Base-by-base conservation (phyloP, 1,284 basidiomycete species). In the Afroboletus lepidellus region DNA sequence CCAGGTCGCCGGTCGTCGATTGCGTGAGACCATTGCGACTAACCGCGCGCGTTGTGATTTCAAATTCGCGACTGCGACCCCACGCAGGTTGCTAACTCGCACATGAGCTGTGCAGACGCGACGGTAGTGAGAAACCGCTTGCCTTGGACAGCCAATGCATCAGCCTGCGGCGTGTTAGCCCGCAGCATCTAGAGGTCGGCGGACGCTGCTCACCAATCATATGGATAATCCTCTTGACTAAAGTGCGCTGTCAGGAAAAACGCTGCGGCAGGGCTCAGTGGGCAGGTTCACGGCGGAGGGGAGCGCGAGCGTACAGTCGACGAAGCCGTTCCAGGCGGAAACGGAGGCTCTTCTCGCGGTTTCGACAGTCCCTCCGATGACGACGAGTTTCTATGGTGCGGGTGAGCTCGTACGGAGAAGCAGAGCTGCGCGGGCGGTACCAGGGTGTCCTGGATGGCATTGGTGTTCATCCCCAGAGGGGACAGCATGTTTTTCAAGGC, bases 201-300 rank as follows among this genome's bases (percentile, higher is more conserved):
- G 23, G 46, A 54, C 18, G 43, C 23, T 41, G 6, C 55, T 57
- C 65, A 88, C 87, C 87, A 90, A 64, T 90, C 87, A 63, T 90
- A 90, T 3, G 87, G 87, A 59, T 90, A 91, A 62, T 92, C 90
- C 59, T 91, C 89, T 61, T 90, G 84, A 60, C 81, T 88, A 61
- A 92, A 92, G 62, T 90, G 88, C 0, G 90, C 89, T 15, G 90
- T 92, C 52, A 92, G 76, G 76, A 90, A 92, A 76, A 92, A 92
- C 0, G 88, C 88, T 91, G 64, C 43, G 43, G 33, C 8, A 44
- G 8, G 27, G n/a, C 7, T 71, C 3, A 61, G 50, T 3, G 20
- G 42, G 11, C 20, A 6, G 9, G 36, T n/a, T n/a, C 5, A 33
- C 8, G 13, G 27, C n/a, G 18, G 37, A 34, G 41, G 15, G n/a